phyloP scores from a whole-genome alignment of 371 early-diverging fungal genomes.

The Rhizopus arrhizus region DNA sequence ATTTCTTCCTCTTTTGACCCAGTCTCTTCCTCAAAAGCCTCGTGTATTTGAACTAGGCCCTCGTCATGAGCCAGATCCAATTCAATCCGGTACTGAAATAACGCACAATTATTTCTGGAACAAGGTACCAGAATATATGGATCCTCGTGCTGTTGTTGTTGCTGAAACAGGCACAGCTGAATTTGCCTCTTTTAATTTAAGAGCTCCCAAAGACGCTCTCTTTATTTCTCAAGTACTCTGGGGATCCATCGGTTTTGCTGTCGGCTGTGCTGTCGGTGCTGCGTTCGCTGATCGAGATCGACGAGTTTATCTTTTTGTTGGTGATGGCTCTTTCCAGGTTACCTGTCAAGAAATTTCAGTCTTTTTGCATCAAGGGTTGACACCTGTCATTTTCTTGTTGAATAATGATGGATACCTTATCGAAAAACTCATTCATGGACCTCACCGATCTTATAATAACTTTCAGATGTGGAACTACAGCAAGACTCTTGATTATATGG shows the following conservation, averaged over 20 bases:
- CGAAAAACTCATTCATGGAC: slow-evolving; percentile 56
- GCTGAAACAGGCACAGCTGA: slow-evolving; percentile 57
- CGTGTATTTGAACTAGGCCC: slow-evolving; percentile 23
- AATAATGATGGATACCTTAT: slow-evolving; percentile 61
- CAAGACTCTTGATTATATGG: slow-evolving; percentile 48
- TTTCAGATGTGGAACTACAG: slow-evolving; percentile 53
- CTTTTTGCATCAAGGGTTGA: slow-evolving; percentile 48
- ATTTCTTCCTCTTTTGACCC: slow-evolving; percentile 35
- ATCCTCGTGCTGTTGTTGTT: slow-evolving; percentile 39
- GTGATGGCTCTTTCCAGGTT: slow-evolving; percentile 59
- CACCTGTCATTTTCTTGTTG: slow-evolving; percentile 50
- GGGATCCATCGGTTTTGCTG: slow-evolving; percentile 53
- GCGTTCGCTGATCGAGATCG: slow-evolving; percentile 36
- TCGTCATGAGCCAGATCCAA: slow-evolving; percentile 22
- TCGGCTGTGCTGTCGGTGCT: slow-evolving; percentile 40
- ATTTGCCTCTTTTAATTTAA: slow-evolving; percentile 46
- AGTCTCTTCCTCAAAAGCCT: slow-evolving; percentile 29
- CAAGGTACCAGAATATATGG: slow-evolving; percentile 34
- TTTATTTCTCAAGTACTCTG: slow-evolving; percentile 48
- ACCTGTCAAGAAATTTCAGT: slow-evolving; percentile 52
- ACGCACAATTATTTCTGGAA: slow-evolving; percentile 54
- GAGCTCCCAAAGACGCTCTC: slow-evolving; percentile 34
- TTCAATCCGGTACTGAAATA: slow-evolving; percentile 25
- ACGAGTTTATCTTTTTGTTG: slow-evolving; percentile 49
- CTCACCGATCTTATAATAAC: slow-evolving; percentile 48